Evolutionary conservation across 768 basidiomycete species (phyloP).

Genomic region (Boletellus emodensis): DNA sequence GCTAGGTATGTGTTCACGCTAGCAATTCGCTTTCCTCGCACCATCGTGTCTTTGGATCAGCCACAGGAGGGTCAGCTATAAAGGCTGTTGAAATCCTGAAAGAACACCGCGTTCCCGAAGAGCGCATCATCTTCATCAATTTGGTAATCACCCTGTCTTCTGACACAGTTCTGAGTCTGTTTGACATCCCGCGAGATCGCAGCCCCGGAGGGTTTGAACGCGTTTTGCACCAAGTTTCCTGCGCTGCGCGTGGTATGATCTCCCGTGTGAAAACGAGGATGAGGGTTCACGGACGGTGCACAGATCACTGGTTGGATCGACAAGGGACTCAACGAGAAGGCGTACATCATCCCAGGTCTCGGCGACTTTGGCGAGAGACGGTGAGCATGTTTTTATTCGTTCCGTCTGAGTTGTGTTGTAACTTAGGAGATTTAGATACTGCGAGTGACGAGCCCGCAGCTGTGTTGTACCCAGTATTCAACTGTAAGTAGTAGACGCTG

Average conservation of each 20-base stretch:
- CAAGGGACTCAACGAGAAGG: conserved; percentile 83
- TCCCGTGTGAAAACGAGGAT: background rate
- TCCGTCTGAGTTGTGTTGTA: background rate
- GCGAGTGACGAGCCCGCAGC: conserved; percentile 10
- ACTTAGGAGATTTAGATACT: conserved; percentile 15
- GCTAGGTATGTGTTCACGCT: conserved; percentile 60
- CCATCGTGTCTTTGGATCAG: conserved; percentile 31
- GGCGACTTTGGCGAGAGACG: conserved; percentile 96
- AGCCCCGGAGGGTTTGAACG: conserved; percentile 82
- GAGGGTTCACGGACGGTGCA: background rate
- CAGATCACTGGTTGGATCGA: conserved; percentile 97
- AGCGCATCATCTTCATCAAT: conserved; percentile 93
- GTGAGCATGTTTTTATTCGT: conserved; percentile 32
- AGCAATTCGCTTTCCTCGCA: background rate
- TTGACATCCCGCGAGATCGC: conserved; percentile 55
- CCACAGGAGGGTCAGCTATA: conserved; percentile 96
- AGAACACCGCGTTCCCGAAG: conserved; percentile 89
- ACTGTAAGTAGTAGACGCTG: background rate
- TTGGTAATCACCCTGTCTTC: conserved; percentile 44
- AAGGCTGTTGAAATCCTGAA: conserved; percentile 95
- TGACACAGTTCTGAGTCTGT: background rate
- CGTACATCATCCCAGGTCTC: conserved; percentile 90
- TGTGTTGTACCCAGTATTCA: background rate
- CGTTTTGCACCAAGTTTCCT: conserved; percentile 75
- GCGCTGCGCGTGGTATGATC: conserved; percentile 67